Conservation (phyloP, 306 rosid genomes). For the Citrullus amarus region DNA sequence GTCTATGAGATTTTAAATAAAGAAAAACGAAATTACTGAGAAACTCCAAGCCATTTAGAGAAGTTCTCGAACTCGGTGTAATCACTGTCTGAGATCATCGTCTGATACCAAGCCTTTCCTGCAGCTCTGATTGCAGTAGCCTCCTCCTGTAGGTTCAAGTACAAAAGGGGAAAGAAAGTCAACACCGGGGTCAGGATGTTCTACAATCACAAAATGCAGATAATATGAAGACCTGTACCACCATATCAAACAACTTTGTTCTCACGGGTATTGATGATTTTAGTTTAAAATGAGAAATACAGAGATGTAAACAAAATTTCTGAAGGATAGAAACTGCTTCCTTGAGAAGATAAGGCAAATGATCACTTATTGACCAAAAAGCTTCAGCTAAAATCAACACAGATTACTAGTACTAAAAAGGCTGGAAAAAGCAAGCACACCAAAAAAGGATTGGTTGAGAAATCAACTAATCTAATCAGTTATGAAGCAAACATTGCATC, state of each 20-base stretch:
- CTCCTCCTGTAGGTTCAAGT: conserved; percentile 14
- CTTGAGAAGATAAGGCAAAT: neutral
- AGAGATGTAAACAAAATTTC: neutral
- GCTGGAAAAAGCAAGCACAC: neutral
- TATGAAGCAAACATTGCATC: neutral
- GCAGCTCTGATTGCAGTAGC: conserved; percentile 21
- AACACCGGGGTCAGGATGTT: neutral
- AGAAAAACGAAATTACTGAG: conserved; percentile 18
- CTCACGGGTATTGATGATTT: neutral
- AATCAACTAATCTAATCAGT: neutral
- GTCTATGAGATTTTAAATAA: conserved; percentile 4
- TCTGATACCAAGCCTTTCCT: conserved; percentile 28
- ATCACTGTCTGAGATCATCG: conserved; percentile 32
- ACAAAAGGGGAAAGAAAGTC: neutral
- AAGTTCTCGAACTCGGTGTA: conserved; percentile 31
- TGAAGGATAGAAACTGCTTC: neutral
- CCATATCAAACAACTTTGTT: neutral
- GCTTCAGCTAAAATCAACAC: neutral
- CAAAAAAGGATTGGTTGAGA: neutral
- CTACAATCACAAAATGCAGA: neutral
- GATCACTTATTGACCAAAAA: neutral
- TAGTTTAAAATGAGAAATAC: neutral
- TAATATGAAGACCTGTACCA: neutral
- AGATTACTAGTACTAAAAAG: neutral
- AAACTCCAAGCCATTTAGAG: conserved; percentile 25